A percentile compares a stretch with the other conserved stretches of the same genome.
These are phyloP conservation scores for Colletotrichum somersetense DNA, from an alignment of 2,329 filamentous ascomycete genomes.

Conservation along the genomic window DNA sequence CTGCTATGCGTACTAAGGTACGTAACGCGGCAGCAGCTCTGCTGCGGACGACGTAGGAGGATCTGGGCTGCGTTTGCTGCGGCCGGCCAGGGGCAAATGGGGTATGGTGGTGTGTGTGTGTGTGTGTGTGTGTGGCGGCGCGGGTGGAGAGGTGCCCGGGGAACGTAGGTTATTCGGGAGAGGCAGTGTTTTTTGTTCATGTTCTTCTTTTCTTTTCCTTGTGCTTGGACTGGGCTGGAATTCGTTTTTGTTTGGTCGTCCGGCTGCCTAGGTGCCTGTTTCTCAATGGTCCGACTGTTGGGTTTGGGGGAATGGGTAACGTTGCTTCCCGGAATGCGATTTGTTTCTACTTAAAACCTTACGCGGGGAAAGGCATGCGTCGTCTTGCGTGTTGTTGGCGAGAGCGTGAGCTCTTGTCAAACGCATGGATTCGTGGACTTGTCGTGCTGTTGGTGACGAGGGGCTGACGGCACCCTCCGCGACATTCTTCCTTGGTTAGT, in stretches of 20 bases:
- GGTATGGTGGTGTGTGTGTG: neutral
- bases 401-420: too few relatives aligned
- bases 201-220: neutral
- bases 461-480: neutral
- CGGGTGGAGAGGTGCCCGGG: neutral
- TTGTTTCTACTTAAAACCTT: neutral
- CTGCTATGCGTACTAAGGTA: neutral
- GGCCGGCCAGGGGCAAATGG: slow-evolving; percentile 16
- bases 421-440: neutral
- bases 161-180: neutral
- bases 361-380: neutral
- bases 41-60: slow-evolving; percentile 9
- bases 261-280: neutral
- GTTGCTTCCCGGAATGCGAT: neutral
- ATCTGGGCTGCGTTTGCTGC: slow-evolving; percentile 20
- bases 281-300: neutral
- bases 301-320: neutral
- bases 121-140: neutral
- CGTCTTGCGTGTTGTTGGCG: neutral
- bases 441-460: neutral
- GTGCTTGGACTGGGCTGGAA: neutral
- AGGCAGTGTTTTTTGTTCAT: neutral
- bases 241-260: neutral
- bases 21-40: neutral
- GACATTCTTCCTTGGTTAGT: neutral